These are phyloP conservation scores for Clausena lansium DNA, from an alignment of 345 rosid genomes.

Conservation along the genomic window DNA sequence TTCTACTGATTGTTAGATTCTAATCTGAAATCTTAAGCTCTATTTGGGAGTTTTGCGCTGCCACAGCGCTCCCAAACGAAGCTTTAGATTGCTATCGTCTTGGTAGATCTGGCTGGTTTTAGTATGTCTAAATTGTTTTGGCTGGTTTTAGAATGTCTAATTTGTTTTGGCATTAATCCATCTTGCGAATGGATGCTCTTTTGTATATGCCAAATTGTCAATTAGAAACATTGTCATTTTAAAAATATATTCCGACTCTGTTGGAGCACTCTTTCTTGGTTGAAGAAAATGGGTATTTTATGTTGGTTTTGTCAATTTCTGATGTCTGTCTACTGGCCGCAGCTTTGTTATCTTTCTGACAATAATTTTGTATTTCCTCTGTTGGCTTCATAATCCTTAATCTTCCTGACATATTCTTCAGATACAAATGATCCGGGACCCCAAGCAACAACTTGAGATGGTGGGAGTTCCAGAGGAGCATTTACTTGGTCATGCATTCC, in stretches of 20 bases:
- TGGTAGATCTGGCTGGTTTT: background rate
- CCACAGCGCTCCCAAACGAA: too few relatives aligned
- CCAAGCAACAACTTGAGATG: conserved; percentile 76
- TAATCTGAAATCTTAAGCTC: background rate
- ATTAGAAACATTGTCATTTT: background rate
- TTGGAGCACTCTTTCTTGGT: background rate
- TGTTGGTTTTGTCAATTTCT: background rate
- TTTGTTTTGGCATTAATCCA: background rate
- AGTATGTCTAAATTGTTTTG: background rate
- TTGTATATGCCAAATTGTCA: background rate
- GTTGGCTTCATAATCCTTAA: background rate
- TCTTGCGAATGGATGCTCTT: background rate
- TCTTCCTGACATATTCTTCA: conserved; percentile 17
- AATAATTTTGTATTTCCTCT: background rate
- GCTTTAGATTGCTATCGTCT: background rate
- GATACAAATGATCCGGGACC: conserved; percentile 87
- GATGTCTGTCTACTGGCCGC: background rate
- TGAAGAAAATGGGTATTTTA: background rate
- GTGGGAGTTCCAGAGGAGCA: conserved; percentile 90
- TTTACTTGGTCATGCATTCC: conserved; percentile 90
- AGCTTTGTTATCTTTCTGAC: background rate
- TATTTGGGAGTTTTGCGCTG: too few relatives aligned
- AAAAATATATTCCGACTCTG: background rate
- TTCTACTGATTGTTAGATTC: background rate
- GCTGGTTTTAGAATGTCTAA: background rate